Conservation (phyloP, 257 asterid species). For the Ilex aquifolium region DNA sequence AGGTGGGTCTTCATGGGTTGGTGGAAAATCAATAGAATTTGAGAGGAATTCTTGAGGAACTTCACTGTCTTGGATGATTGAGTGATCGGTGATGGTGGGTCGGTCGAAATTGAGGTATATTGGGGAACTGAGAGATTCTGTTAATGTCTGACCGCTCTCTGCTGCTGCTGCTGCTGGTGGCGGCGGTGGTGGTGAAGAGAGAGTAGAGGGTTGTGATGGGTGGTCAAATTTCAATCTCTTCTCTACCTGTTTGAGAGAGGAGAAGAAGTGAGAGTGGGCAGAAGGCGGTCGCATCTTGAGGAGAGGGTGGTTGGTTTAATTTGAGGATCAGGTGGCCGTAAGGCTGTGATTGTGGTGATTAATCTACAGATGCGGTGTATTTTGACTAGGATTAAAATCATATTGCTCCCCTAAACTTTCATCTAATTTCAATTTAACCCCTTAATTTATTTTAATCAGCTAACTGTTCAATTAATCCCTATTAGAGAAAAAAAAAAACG, state of each 20-base stretch:
- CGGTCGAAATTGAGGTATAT: slow-evolving; percentile 34
- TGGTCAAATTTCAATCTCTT: slow-evolving; percentile 51
- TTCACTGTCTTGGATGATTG: slow-evolving; percentile 45
- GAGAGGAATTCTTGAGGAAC: slow-evolving; percentile 39
- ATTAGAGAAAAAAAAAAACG: too few relatives aligned
- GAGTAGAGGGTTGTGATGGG: slow-evolving; percentile 2
- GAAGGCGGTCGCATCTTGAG: slow-evolving; percentile 14
- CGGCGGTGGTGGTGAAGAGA: too few relatives aligned
- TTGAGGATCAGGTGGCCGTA: too few relatives aligned
- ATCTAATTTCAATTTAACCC: too few relatives aligned
- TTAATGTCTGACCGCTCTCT: slow-evolving; percentile 3
- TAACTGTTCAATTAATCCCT: too few relatives aligned
- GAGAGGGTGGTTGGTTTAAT: too few relatives aligned
- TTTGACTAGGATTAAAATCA: too few relatives aligned
- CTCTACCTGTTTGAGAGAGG: slow-evolving; percentile 49
- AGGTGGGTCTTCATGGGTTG: slow-evolving; percentile 16
- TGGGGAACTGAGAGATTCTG: slow-evolving; percentile 41
- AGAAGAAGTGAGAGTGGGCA: slow-evolving; percentile 39
- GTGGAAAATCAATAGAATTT: slow-evolving; percentile 30
- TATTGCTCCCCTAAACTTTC: too few relatives aligned
- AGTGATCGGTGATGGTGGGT: slow-evolving; percentile 12
- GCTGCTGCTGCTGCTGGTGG: slow-evolving; percentile 1
- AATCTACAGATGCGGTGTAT: too few relatives aligned
- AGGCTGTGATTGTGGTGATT: too few relatives aligned
- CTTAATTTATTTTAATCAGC: too few relatives aligned